A percentile compares a stretch with the other conserved stretches of the same genome.
phyloP scores from a whole-genome alignment of 805 yeast species.

The Zygosaccharomyces siamensis region DNA sequence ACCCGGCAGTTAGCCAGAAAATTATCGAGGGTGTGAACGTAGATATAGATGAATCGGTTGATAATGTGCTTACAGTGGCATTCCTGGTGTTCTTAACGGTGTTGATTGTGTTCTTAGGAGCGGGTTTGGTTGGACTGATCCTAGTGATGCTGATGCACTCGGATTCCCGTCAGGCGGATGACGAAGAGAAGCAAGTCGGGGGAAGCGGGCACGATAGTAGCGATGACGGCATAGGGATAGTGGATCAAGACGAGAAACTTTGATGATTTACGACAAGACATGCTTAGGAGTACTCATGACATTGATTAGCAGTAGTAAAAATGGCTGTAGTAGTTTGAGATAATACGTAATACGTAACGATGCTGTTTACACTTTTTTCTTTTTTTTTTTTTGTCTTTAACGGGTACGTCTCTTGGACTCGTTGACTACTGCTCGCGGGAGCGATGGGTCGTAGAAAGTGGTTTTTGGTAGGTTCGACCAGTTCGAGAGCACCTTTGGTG shows the following conservation, averaged over 20 bases:
- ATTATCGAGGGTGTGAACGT: conserved; percentile 1
- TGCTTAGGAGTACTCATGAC: no score
- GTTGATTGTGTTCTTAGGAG: conserved; percentile 7
- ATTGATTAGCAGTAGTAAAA: neutral
- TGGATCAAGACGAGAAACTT: neutral
- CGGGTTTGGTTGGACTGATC: conserved; percentile 8
- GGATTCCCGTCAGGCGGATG: conserved; percentile 6
- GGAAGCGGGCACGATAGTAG: neutral
- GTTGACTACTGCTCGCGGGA: conserved; percentile 6
- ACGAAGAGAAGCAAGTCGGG: conserved; percentile 5
- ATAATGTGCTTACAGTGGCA: conserved; percentile 10
- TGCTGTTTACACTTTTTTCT: no score
- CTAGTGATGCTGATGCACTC: conserved; percentile 5
- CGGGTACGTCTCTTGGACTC: conserved; percentile 11
- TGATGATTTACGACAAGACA: conserved; percentile 1
- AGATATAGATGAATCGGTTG: conserved; percentile 10
- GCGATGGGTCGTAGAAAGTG: conserved; percentile 11
- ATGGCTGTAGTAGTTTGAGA: neutral
- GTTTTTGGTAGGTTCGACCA: conserved; percentile 17
- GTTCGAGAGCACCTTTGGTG: conserved; percentile 17
- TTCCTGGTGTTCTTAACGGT: conserved; percentile 12
- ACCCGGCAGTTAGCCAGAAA: neutral
- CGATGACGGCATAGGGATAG: neutral
- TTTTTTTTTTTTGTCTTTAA: neutral
- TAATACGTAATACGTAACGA: no score